phyloP scores from a whole-genome alignment of 1,284 basidiomycete genomes.

The Boletellus sp. region DNA sequence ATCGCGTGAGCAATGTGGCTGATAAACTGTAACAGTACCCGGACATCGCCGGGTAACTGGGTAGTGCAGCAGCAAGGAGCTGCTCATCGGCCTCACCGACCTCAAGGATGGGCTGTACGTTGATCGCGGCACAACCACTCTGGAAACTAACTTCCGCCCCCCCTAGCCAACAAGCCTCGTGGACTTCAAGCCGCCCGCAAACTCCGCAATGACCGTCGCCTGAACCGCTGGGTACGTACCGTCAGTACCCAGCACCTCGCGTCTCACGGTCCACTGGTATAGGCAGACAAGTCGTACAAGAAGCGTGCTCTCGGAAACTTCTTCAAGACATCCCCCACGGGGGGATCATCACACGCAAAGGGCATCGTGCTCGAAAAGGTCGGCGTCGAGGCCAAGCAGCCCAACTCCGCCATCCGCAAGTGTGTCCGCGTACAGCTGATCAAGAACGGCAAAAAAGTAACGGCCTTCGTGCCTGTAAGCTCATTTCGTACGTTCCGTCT shows the following conservation, averaged over 20 bases:
- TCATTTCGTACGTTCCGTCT: neutral
- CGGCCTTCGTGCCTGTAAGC: constrained; percentile 73
- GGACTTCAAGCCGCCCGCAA: constrained; percentile 99
- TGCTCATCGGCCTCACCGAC: constrained; percentile 43
- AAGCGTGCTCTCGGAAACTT: constrained; percentile 99
- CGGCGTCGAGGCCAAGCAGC: constrained; percentile 92
- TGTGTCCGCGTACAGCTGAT: constrained; percentile 99
- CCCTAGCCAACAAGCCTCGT: constrained; percentile 91
- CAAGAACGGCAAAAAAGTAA: constrained; percentile 99
- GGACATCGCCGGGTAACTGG: constrained; percentile 25
- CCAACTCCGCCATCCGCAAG: constrained; percentile 99
- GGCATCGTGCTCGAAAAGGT: constrained; percentile 99
- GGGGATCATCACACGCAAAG: constrained; percentile 99
- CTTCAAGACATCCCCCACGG: constrained; percentile 99
- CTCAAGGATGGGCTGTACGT: constrained; percentile 81
- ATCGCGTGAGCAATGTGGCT: constrained; percentile 26
- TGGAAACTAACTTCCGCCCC: constrained; percentile 11
- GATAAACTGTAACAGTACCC: constrained; percentile 36
- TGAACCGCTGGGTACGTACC: constrained; percentile 90
- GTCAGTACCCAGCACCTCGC: constrained; percentile 7
- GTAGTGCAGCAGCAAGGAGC: constrained; percentile 14
- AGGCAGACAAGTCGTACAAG: constrained; percentile 99
- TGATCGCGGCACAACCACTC: constrained; percentile 15
- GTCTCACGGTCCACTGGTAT: constrained; percentile 10
- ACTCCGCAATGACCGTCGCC: constrained; percentile 90